Evolutionary conservation across 1,139 yeast species (phyloP).

Genomic region (Yamadazyma siamensis): DNA sequence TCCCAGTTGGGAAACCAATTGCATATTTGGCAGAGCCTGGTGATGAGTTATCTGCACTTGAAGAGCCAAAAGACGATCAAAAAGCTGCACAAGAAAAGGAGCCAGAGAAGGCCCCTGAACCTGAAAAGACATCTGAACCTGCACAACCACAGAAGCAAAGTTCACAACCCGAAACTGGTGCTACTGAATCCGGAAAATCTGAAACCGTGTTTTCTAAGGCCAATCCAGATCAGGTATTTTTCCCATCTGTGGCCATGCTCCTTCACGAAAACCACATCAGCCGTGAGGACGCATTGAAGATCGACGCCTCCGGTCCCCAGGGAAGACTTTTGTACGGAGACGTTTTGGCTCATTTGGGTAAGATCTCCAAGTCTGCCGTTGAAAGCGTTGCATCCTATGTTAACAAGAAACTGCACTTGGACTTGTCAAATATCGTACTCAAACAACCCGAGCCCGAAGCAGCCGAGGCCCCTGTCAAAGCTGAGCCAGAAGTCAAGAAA

Average conservation of each 20-base stretch:
- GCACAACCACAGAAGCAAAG: constrained; percentile 16
- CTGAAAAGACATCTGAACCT: constrained; percentile 12
- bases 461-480: constrained; percentile 14
- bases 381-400: constrained; percentile 53
- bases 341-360: constrained; percentile 78
- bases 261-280: constrained; percentile 62
- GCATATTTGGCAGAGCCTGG: constrained; percentile 86
- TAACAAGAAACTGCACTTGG: constrained; percentile 61
- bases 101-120: constrained; percentile 10
- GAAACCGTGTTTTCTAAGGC: constrained; percentile 38
- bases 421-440: constrained; percentile 66
- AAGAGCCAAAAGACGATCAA: constrained; percentile 48
- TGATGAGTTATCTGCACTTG: constrained; percentile 69
- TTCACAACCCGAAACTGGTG: constrained; percentile 9
- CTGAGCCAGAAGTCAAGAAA: constrained; percentile 13
- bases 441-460: constrained; percentile 33
- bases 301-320: constrained; percentile 83
- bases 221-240: constrained; percentile 59
- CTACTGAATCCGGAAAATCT: constrained; percentile 4
- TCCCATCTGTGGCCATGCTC: constrained; percentile 78
- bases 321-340: constrained; percentile 91
- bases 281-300: constrained; percentile 67
- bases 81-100: constrained; percentile 16
- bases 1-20: constrained; percentile 86
- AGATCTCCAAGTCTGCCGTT: constrained; percentile 48